Percentiles rank a stretch among this genome's conserved stretches.
These are phyloP conservation scores for Yamagishiella unicocca DNA, from an alignment of 139 green algal species.

Conservation along the genomic window DNA sequence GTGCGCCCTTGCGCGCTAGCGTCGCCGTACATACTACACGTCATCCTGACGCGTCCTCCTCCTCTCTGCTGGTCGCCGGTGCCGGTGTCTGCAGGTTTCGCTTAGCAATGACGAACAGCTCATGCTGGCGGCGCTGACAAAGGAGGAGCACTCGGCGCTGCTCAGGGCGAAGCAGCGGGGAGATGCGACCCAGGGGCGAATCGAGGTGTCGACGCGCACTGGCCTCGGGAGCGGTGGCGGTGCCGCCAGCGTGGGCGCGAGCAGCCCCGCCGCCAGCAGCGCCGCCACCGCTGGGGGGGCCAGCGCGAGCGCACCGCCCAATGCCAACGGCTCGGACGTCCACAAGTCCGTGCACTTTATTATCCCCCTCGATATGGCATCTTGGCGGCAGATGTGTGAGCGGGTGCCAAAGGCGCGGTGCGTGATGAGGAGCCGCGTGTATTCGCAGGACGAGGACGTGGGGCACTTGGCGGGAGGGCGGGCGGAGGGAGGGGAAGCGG, in stretches of 20 bases:
- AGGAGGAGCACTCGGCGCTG: not conserved
- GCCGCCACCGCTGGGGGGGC: not conserved
- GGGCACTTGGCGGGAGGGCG: not conserved
- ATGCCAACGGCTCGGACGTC: not conserved
- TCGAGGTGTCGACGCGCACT: too few species aligned
- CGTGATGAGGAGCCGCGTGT: not conserved
- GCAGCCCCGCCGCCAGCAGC: not conserved
- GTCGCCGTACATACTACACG: too few species aligned
- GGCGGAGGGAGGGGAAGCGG: not conserved
- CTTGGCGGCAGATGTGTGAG: slow-evolving; percentile 3
- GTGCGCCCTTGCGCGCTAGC: too few species aligned
- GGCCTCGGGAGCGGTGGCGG: not conserved
- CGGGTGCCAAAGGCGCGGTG: not conserved
- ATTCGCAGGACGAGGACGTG: not conserved
- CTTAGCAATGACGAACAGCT: not conserved
- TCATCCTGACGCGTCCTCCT: too few species aligned
- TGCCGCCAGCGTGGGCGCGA: not conserved
- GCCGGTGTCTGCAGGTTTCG: not conserved
- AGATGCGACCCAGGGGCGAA: too few species aligned
- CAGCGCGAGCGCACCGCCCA: not conserved
- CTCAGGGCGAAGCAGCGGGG: not conserved
- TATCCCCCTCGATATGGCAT: not conserved
- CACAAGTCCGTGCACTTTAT: not conserved
- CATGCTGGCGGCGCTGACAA: not conserved
- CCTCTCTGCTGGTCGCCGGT: too few species aligned